Conservation (phyloP, 1,284 basidiomycete genomes). For the Singerocomus inundabilis region DNA sequence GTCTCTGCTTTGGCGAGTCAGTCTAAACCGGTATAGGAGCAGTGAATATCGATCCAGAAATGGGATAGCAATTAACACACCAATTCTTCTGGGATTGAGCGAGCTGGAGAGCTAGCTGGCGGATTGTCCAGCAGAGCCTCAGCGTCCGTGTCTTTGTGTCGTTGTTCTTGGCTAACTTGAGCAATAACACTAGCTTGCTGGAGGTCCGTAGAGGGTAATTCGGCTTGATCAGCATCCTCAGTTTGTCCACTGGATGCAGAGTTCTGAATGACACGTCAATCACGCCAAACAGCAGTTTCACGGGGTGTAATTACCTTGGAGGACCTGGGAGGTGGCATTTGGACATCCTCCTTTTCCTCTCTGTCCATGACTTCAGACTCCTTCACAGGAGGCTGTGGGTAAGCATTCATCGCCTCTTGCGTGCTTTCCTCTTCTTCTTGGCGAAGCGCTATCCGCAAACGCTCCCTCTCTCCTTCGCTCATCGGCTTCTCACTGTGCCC, state of each 20-base stretch:
- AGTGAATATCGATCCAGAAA: background rate
- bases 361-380: background rate
- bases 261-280: slow-evolving; percentile 12
- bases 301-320: slow-evolving; percentile 13
- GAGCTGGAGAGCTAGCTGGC: slow-evolving; percentile 21
- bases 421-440: slow-evolving; percentile 34
- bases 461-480: slow-evolving; percentile 11
- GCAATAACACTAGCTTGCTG: slow-evolving; percentile 27
- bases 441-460: slow-evolving; percentile 25
- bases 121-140: slow-evolving; percentile 7
- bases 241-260: background rate
- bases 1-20: slow-evolving; percentile 29
- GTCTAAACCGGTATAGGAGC: slow-evolving; percentile 12
- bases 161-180: slow-evolving; percentile 30
- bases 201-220: slow-evolving; percentile 29
- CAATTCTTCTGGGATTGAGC: slow-evolving; percentile 16
- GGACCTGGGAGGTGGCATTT: slow-evolving; percentile 4
- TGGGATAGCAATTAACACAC: slow-evolving; percentile 11
- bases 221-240: slow-evolving; percentile 15
- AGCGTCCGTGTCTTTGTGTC: slow-evolving; percentile 23
- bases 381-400: background rate
- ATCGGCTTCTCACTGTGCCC: slow-evolving; percentile 14
- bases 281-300: background rate
- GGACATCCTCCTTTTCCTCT: background rate
- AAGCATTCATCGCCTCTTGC: slow-evolving; percentile 27